Conservation (phyloP, 352 stramenopile genomes). For the Phytopythium montanum region DNA sequence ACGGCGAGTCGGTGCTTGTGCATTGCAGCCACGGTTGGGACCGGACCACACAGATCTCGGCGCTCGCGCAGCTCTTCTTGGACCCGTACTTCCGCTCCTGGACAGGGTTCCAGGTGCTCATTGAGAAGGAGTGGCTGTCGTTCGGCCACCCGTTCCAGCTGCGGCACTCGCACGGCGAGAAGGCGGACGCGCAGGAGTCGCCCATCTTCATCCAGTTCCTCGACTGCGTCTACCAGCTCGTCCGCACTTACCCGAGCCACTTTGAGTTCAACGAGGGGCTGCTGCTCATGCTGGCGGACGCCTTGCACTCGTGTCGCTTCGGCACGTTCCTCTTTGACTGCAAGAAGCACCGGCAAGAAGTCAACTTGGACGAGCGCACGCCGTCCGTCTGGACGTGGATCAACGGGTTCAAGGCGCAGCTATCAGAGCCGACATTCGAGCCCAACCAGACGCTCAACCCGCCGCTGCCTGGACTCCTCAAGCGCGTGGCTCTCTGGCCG, state of each 20-base stretch:
- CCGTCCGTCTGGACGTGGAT: slow-evolving; percentile 81
- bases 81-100: slow-evolving; percentile 82
- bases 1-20: slow-evolving; percentile 74
- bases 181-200: slow-evolving; percentile 75
- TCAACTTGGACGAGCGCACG: slow-evolving; percentile 55
- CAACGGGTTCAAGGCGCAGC: slow-evolving; percentile 64
- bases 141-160: slow-evolving; percentile 84
- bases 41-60: slow-evolving; percentile 87
- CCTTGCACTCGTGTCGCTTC: slow-evolving; percentile 97
- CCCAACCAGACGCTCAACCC: slow-evolving; percentile 52
- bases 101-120: slow-evolving; percentile 73
- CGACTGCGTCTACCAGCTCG: slow-evolving; percentile 76
- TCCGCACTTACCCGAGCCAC: slow-evolving; percentile 92
- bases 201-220: slow-evolving; percentile 87
- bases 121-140: slow-evolving; percentile 85
- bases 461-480: slow-evolving; percentile 53
- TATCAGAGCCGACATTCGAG: slow-evolving; percentile 53
- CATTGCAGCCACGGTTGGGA: slow-evolving; percentile 89
- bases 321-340: slow-evolving; percentile 98
- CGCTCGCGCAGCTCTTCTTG: slow-evolving; percentile 62
- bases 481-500: slow-evolving; percentile 62
- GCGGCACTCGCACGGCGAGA: slow-evolving; percentile 70
- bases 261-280: slow-evolving; percentile 98
- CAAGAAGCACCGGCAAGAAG: slow-evolving; percentile 73
- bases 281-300: slow-evolving; percentile 92